Conservation (phyloP, 305 asterid species). For the Petunia hybrid region DNA sequence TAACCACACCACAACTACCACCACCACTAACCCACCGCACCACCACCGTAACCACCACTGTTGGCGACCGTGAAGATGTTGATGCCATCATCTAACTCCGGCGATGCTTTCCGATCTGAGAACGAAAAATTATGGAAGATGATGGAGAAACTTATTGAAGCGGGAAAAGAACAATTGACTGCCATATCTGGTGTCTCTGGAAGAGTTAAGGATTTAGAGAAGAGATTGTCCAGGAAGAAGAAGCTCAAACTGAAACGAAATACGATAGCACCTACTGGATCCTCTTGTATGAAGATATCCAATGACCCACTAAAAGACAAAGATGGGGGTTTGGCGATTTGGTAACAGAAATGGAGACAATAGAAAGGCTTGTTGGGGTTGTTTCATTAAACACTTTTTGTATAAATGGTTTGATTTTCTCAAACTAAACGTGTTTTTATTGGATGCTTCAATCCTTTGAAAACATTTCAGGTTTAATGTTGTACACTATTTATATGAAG, state of each 20-base stretch:
- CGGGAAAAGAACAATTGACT: conserved; percentile 60
- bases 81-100: no score
- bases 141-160: conserved; percentile 62
- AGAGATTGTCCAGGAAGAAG: conserved; percentile 53
- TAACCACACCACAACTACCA: no score
- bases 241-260: conserved; percentile 52
- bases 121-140: conserved; percentile 62
- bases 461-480: no score
- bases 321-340: conserved; percentile 35
- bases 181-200: conserved; percentile 64
- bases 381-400: no score
- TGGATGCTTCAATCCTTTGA: no score
- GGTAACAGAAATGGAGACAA: neutral
- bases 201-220: conserved; percentile 67
- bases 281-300: conserved; percentile 33
- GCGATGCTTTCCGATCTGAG: conserved; percentile 36
- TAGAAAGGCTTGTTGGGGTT: no score
- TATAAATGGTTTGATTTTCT: no score
- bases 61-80: no score
- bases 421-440: no score
- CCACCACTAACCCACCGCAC: no score
- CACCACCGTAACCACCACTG: no score
- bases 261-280: conserved; percentile 24
- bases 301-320: conserved; percentile 29
- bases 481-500: no score